Conservation (phyloP, 164 flowering plant species). For the Vitis riparia region DNA sequence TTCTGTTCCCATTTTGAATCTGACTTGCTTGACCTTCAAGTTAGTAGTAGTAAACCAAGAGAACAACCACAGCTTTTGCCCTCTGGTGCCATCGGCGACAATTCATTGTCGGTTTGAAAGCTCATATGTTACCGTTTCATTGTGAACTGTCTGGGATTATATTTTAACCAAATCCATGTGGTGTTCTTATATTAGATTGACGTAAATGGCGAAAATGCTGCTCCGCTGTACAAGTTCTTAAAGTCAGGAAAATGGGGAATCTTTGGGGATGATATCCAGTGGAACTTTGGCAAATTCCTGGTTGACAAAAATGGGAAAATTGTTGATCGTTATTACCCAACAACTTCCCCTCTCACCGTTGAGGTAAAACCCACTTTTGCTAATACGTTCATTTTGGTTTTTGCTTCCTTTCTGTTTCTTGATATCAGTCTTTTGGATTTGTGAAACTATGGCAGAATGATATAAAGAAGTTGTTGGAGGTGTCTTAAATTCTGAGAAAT, state of each 20-base stretch:
- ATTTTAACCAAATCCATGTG: no score
- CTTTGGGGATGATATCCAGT: conserved; percentile 65
- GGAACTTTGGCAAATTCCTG: conserved; percentile 84
- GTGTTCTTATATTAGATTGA: conserved; percentile 46
- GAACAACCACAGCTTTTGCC: no score
- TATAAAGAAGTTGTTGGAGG: conserved; percentile 35
- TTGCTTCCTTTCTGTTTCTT: no score
- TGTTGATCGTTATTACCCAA: conserved; percentile 77
- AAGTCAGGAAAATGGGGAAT: conserved; percentile 67
- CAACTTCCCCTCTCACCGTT: conserved; percentile 77
- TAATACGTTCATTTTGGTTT: no score
- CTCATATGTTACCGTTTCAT: no score
- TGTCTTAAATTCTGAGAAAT: conserved; percentile 4
- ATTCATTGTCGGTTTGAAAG: no score
- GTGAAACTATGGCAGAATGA: conserved; percentile 27
- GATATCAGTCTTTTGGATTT: not conserved
- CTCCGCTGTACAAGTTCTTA: conserved; percentile 69
- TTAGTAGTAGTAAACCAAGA: no score
- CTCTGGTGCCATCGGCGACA: no score
- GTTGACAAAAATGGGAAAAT: conserved; percentile 69
- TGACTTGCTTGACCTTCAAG: no score
- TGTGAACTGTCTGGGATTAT: no score
- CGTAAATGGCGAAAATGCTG: conserved; percentile 64
- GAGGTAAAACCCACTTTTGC: conserved; percentile 50
- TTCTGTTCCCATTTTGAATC: no score